phyloP scores from a whole-genome alignment of 2,329 filamentous ascomycete genomes.

The Stachybotrys echinatus region DNA sequence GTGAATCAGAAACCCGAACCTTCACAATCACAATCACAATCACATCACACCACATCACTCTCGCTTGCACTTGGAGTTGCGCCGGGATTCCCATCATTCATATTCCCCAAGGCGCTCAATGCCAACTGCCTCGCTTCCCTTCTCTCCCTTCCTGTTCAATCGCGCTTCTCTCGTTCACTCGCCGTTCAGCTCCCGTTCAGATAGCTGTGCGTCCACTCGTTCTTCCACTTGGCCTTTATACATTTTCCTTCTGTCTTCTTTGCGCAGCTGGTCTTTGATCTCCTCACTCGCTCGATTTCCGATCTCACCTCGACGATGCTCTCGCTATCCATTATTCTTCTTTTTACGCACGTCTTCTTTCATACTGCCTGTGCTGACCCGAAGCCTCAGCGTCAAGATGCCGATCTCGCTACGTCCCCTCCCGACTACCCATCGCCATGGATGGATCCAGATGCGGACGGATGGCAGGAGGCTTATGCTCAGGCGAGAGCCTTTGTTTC shows the following conservation, averaged over 20 bases:
- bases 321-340: conserved; percentile 3
- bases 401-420: conserved; percentile 32
- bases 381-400: conserved; percentile 12
- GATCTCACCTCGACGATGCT: background rate
- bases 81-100: background rate
- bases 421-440: conserved; percentile 85
- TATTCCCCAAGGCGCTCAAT: background rate
- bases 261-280: background rate
- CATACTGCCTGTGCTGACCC: conserved; percentile 13
- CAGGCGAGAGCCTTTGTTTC: conserved; percentile 77
- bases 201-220: background rate
- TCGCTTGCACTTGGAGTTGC: too few relatives aligned
- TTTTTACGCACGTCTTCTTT: conserved; percentile 7
- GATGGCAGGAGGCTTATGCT: conserved; percentile 71
- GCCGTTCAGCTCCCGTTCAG: too few relatives aligned
- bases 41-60: too few relatives aligned
- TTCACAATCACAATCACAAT: too few relatives aligned
- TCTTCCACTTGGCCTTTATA: background rate
- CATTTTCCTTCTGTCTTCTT: background rate
- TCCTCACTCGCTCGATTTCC: background rate
- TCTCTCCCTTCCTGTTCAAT: background rate
- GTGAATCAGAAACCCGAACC: too few relatives aligned
- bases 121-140: too few relatives aligned
- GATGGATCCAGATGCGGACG: conserved; percentile 66
- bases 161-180: background rate